These are phyloP conservation scores for Lactarius sanguifluus DNA, from an alignment of 768 basidiomycete species.

Conservation along the genomic window DNA sequence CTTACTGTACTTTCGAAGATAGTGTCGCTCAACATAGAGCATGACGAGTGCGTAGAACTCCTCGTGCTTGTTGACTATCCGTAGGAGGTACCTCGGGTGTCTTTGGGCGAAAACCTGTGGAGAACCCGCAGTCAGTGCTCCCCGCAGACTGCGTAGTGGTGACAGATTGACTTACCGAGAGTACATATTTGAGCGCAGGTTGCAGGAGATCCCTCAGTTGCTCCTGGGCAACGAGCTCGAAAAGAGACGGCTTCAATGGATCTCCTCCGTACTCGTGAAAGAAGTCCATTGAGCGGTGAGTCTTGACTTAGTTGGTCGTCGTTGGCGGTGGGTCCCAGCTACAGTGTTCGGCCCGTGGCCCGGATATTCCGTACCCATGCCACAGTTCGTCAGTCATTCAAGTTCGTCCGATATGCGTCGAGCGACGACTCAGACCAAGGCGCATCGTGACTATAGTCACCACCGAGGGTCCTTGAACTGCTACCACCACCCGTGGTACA, in stretches of 20 bases:
- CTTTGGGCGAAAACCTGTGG: slow-evolving; percentile 88
- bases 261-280: slow-evolving; percentile 75
- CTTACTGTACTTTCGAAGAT: slow-evolving; percentile 83
- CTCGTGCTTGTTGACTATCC: slow-evolving; percentile 91
- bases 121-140: not conserved
- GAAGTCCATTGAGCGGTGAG: slow-evolving; percentile 61
- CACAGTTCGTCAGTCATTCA: too few species aligned
- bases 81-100: slow-evolving; percentile 89
- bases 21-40: slow-evolving; percentile 87
- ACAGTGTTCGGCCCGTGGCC: not conserved
- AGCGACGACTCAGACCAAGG: not conserved
- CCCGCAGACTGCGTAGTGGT: not conserved
- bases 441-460: not conserved
- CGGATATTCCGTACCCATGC: not conserved
- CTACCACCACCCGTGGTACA: not conserved
- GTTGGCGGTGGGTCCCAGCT: not conserved
- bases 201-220: slow-evolving; percentile 90
- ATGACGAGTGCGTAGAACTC: slow-evolving; percentile 91
- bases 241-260: slow-evolving; percentile 76
- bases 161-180: slow-evolving; percentile 60
- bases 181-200: slow-evolving; percentile 91
- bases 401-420: too few species aligned
- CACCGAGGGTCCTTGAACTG: not conserved
- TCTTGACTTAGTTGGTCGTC: not conserved
- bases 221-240: slow-evolving; percentile 92